Base-by-base conservation (phyloP, 148 eudicot species). In the Rhododendron williamsianum region DNA sequence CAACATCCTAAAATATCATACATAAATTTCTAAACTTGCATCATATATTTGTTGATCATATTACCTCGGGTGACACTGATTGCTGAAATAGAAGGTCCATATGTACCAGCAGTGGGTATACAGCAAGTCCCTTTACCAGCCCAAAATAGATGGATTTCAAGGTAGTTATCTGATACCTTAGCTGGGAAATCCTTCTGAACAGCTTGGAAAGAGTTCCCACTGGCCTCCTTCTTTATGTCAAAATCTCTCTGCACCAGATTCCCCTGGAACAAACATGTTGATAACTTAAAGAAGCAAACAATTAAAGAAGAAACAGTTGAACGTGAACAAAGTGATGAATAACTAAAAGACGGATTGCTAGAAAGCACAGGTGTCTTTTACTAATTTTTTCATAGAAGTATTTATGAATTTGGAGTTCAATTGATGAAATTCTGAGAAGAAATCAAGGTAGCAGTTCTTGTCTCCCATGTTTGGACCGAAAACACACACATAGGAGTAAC, bases 81-180 rank as follows among this genome's bases (percentile, higher is more conserved):
- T 56, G 99, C 99, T 80, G 99, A 96, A 78, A 96, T 88, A 38
- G 90, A 84, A 80, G 98, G 98, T 72, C 99, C 97, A 85, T 94
- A 96, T 76, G 92, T 86, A 54, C 95, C 98, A 86, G 91, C 97
- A 25, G 3, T 0, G 84, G 98, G 98, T 74, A 93, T 86, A 88
- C 98, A 96, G 60, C 60, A 54, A 54, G 60, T 54, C 6, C 60
- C 60, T 16, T 54, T 54, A 54, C 60, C 60, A 54, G 60, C 60
- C 60, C 60, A 54, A 54, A 54, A 54, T 54, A 54, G 60, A 54
- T 54, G 60, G 60, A 54, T 91, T 67, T 96, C 99, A 45, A 96
- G 90, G 84, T 91, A 89, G 86, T 93, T 96, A 56, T 90, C 90
- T 2, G 92, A 88, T 80, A 96, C 97, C 16, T 36, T 80, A 89